These are phyloP conservation scores for Geotrichum klebahnii DNA, from an alignment of 1,139 yeast genomes.

Conservation along the genomic window DNA sequence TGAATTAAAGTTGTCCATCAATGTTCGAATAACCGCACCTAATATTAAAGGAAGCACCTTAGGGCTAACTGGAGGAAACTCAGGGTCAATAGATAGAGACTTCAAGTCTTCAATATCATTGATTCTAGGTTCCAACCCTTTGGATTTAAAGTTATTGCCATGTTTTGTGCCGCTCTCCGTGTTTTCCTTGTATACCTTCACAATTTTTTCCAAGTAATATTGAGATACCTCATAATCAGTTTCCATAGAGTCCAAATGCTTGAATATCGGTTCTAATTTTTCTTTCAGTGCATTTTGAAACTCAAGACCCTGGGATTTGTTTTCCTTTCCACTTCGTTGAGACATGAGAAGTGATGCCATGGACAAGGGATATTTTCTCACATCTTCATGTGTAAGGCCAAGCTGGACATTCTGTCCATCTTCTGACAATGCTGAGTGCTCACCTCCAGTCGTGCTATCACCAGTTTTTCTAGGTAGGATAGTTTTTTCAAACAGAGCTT, in stretches of 20 bases:
- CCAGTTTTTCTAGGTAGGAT: too few relatives aligned
- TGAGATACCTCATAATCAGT: conserved; percentile 33
- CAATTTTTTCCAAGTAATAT: conserved; percentile 28
- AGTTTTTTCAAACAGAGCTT: conserved; percentile 29
- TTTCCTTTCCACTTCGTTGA: conserved; percentile 8
- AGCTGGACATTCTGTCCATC: conserved; percentile 23
- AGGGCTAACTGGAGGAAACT: conserved; percentile 20
- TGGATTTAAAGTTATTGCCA: too few relatives aligned
- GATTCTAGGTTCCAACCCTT: conserved; percentile 14
- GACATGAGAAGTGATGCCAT: conserved; percentile 25
- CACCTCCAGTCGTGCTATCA: too few relatives aligned
- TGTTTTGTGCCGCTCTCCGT: neutral
- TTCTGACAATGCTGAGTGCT: conserved; percentile 4
- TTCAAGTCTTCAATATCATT: conserved; percentile 20
- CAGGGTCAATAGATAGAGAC: conserved; percentile 21
- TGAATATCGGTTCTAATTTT: conserved; percentile 27
- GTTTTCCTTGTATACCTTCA: conserved; percentile 13
- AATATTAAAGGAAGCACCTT: conserved; percentile 28
- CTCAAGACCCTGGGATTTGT: conserved; percentile 11
- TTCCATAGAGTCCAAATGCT: conserved; percentile 29
- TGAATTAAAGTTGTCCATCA: conserved; percentile 36
- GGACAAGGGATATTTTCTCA: conserved; percentile 27
- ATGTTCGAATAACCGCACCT: conserved; percentile 27
- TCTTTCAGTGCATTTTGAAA: conserved; percentile 18
- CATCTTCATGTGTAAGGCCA: conserved; percentile 27